phyloP scores from a whole-genome alignment of 1,139 yeast genomes.

The Lizanozyma gosingica region DNA sequence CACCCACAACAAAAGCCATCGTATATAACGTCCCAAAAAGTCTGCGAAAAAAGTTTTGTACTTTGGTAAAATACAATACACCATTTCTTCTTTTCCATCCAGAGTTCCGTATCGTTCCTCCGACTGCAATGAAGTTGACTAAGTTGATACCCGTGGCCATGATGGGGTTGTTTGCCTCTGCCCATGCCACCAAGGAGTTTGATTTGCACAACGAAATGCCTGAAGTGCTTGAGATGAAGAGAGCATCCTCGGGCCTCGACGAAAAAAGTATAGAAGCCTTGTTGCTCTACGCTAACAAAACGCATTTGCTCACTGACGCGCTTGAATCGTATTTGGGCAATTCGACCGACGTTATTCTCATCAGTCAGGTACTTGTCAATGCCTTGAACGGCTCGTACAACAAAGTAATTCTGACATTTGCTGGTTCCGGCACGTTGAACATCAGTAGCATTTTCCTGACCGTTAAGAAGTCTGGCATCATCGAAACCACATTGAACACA shows the following conservation, averaged over 20 bases:
- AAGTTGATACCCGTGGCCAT: not conserved
- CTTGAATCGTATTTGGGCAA: not conserved
- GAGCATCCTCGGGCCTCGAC: not conserved
- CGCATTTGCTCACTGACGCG: not conserved
- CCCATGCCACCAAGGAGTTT: not conserved
- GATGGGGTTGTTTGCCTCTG: not conserved
- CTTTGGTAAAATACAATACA: no score
- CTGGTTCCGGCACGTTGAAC: constrained; percentile 15
- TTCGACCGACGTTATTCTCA: not conserved
- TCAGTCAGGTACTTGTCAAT: not conserved
- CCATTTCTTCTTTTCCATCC: no score
- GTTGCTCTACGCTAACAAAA: not conserved
- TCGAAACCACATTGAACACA: constrained; percentile 16
- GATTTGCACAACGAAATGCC: not conserved
- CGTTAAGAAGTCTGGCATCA: constrained; percentile 18
- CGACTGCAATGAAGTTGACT: not conserved
- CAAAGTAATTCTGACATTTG: constrained; percentile 3
- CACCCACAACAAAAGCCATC: not conserved
- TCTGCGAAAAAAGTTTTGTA: no score
- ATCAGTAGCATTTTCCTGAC: constrained; percentile 11
- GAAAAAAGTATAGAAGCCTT: not conserved
- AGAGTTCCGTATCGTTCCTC: no score
- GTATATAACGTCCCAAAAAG: not conserved
- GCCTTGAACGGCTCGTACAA: not conserved
- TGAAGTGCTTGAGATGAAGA: not conserved